These are phyloP conservation scores for Oemleria cerasiformis DNA, from an alignment of 306 rosid genomes.

Conservation along the genomic window DNA sequence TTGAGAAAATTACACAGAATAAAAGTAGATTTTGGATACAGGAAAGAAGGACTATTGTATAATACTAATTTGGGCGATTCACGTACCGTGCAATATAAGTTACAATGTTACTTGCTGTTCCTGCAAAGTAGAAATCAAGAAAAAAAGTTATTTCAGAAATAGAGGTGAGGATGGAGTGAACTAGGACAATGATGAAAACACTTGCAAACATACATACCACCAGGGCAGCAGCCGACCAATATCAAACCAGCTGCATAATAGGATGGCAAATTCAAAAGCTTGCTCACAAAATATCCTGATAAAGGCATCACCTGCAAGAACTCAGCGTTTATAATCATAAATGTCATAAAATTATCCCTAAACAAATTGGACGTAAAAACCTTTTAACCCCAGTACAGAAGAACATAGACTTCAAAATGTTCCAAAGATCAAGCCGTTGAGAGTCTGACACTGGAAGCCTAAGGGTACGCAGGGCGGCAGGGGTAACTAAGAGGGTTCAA, in stretches of 20 bases:
- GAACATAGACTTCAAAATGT: background rate
- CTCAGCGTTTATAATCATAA: background rate
- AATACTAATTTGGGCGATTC: constrained; percentile 7
- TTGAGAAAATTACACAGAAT: background rate
- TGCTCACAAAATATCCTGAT: constrained; percentile 68
- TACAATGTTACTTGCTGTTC: constrained; percentile 87
- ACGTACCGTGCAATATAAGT: constrained; percentile 86
- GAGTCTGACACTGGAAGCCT: background rate
- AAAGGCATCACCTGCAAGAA: constrained; percentile 81
- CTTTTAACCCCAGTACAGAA: background rate
- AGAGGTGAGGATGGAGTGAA: background rate
- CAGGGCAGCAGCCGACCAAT: constrained; percentile 81
- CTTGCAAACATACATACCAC: constrained; percentile 51
- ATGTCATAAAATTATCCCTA: background rate
- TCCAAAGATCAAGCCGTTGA: background rate
- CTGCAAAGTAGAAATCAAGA: constrained; percentile 45
- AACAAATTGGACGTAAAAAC: background rate
- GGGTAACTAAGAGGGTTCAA: background rate
- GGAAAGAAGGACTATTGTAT: background rate
- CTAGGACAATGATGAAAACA: constrained; percentile 5
- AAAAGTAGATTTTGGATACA: background rate
- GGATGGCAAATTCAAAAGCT: constrained; percentile 70
- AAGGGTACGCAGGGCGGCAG: background rate
- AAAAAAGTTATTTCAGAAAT: background rate
- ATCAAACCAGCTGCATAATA: constrained; percentile 88